Evolutionary conservation across 805 yeast species (phyloP), one percentile per base, ranked within the genome.

Genomic region (Teunomyces aglyptinius): DNA sequence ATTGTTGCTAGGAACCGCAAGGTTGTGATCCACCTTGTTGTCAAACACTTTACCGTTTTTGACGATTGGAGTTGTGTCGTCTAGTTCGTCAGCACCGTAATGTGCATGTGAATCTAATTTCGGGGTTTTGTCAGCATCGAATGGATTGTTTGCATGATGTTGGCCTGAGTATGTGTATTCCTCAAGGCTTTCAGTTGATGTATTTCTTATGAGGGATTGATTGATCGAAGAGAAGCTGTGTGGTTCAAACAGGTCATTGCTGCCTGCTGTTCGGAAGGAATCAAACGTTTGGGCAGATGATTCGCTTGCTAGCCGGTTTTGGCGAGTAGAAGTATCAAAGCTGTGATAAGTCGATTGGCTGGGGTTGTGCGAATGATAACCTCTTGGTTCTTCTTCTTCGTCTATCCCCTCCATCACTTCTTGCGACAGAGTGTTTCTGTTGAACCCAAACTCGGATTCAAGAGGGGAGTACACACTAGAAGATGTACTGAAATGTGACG

Each of bases 191-290:
- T 42, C 45, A 2, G 12, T 15, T n/a, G 49, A 32, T 1, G 46
- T 44, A 26, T 62, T 58, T 35, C 59, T 56, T 28, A 68, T 49
- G 5, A 69, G 49, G 19, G 71, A 64, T 16, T 62, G 54, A 50
- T 67, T 67, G 35, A 68, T 67, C 26, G 71, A 63, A 2, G 65
- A 54, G 49, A 69, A 64, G 46, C 73, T 67, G 6, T 65, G 68
- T 6, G 39, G 39, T 18, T 36, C 39, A 19, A 36, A 36, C 11
- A 7, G 26, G 24, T 20, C 22, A 11, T 28, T 16, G 11, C 27
- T 20, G 6, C 68, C 70, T 5, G 70, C 70, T 3, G 70, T 65
- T 48, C 56, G 42, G 47, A 52, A 65, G 6, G 60, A 46, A 35
- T 54, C 58, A 43, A 65, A 51, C 2, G 70, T 64, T 43, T 64